Conservation (phyloP, 2,329 filamentous ascomycete genomes). For the Colletotrichum sp. region DNA sequence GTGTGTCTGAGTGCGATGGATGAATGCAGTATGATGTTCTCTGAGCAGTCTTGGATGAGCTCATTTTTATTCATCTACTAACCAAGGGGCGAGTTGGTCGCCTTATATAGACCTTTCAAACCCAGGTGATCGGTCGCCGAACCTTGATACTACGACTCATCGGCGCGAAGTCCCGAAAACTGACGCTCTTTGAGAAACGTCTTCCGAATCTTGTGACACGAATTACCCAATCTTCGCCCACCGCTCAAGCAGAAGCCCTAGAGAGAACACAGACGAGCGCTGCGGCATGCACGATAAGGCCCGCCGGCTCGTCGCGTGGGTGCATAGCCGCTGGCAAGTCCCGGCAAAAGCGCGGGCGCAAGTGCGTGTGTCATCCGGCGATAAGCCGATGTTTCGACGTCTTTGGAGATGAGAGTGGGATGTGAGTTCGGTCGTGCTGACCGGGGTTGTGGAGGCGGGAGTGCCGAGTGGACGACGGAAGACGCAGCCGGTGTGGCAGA, state of each 20-base stretch:
- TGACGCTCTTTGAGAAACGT: background rate
- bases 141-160: background rate
- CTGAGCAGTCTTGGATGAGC: background rate
- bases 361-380: background rate
- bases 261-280: background rate
- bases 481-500: background rate
- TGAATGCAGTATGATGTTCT: background rate
- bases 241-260: background rate
- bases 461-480: background rate
- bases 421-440: background rate
- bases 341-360: background rate
- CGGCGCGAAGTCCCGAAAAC: background rate
- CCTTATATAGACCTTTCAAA: background rate
- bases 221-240: background rate
- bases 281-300: background rate
- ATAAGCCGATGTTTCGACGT: background rate
- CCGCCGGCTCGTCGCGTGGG: background rate
- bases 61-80: background rate
- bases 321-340: background rate
- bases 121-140: background rate
- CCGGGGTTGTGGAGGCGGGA: background rate
- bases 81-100: background rate
- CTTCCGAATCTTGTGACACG: background rate
- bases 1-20: background rate
- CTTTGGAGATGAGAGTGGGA: background rate